Evolutionary conservation across 192 early-diverging fungal species (phyloP), one percentile per base, ranked within the genome.

Genomic region (Linderina pennispora): DNA sequence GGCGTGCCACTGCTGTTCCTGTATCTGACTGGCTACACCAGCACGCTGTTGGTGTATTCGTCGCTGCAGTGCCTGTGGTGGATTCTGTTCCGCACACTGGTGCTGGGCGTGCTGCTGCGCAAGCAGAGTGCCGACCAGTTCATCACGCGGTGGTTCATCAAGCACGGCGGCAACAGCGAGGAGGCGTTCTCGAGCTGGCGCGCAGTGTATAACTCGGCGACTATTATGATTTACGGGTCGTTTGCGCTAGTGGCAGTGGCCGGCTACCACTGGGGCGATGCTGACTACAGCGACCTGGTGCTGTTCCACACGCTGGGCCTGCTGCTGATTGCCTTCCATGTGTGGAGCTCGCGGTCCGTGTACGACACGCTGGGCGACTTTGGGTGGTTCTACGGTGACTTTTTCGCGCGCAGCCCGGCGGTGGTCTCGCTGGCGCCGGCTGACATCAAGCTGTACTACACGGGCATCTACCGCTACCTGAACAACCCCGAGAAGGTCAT

Each of bases 321-420:
- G 60, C 50, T 86, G 9, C 76, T 96, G 35, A 89, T 97, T 42
- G 68, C 78, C 4, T 74, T 98, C 38, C 96, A 98, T 50, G 65
- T 90, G 32, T 95, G 92, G 89, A 92, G 89, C 23, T 84, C 96
- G 8, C 69, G 85, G 19, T 91, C 90, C 6, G 87, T 94, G 34
- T 92, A 90, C 74, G 88, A 95, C 61, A 90, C 84, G 4, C 76
- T 95, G 43, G 93, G 96, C 38, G 89, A 94, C 52, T 91, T 90
- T 74, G 96, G 94, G 3, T 98, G 92, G 92, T 98, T 98, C 72
- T 96, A 97, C 59, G 93, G 91, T 36, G 95, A 97, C 55, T 95
- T 95, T 53, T 94, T 97, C 74, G 80, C 94, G 41, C 90, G 90
- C 59, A 82, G 85, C 21, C 74, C 84, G 10, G 77, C 81, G 23